Base-by-base conservation (phyloP, 176 grass and related monocot genomes). In the Dendrocalamus sinicus region DNA sequence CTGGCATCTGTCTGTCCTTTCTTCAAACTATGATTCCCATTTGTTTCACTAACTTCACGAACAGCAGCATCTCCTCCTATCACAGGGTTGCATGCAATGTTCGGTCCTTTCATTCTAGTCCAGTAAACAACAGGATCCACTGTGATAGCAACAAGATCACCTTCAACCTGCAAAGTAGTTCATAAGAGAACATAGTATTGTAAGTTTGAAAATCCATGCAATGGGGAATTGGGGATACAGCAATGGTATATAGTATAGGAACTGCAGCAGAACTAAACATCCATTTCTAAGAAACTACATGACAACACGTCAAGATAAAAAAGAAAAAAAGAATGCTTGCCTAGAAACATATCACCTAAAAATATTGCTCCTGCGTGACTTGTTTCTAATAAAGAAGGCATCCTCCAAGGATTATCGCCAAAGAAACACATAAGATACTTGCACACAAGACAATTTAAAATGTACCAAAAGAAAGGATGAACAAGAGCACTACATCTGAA, bases 81-180 rank as follows among this genome's bases (percentile, higher is more conserved):
- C 11, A 37, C 32, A 86, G 83, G 87, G 87, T 77, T 95, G 72
- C 83, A 87, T 44, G 75, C 46, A 66, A 89, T 26, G 50, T 81
- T 94, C 24, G 60, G 72, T 53, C 91, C 93, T 92, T 92, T 98
- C 88, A 98, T 89, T 89, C 79, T 92, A 77, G 81, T 91, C 96
- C 96, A 98, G 47, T 72, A 77, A 77, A 57, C 60, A 69, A 92
- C 81, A 91, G 93, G 96, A 82, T 96, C 93, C 70, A 98, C 13
- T 20, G 75, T 85, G 41, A 98, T 59, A 78, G 93, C 96, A 78
- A 98, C 96, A 86, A 88, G 12, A 92, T 99, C 96, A 82, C 96
- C 96, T 92, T 99, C 96, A 61, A 96, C 80, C 96, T 96, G 90
- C 41, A 85, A 84, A 17, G 67, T 61, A 71, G 70, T 48, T 65